Conservation (phyloP, 2,329 filamentous ascomycete species). For the Acrocalymma vagum region DNA sequence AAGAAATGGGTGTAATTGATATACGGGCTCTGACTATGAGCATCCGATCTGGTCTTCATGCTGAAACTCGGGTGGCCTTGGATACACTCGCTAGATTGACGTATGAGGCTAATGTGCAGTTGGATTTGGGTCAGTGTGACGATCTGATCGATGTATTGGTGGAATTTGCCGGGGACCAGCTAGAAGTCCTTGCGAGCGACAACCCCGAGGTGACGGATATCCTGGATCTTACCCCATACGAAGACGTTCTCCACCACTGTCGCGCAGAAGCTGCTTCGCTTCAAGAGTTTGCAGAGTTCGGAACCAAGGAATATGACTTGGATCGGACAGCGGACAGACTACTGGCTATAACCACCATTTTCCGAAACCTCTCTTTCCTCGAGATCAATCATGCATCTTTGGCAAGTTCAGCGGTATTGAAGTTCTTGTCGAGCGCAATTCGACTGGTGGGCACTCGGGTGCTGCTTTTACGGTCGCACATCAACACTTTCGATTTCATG, state of each 20-base stretch:
- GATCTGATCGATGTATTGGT: conserved; percentile 88
- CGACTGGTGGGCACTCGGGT: conserved; percentile 88
- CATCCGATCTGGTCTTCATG: conserved; percentile 87
- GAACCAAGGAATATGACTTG: conserved; percentile 79
- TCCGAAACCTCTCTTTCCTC: conserved; percentile 91
- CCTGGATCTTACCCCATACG: conserved; percentile 83
- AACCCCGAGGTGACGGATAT: conserved; percentile 87
- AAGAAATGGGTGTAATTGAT: conserved; percentile 87
- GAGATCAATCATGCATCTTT: conserved; percentile 79
- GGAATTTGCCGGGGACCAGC: conserved; percentile 89
- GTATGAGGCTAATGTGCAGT: conserved; percentile 46
- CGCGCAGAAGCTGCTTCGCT: conserved; percentile 76
- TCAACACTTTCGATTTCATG: conserved; percentile 94
- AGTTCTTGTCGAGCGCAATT: conserved; percentile 84
- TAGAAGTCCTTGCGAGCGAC: conserved; percentile 84
- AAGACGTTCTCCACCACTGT: conserved; percentile 84
- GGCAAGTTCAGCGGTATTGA: conserved; percentile 79
- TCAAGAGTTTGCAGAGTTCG: conserved; percentile 77
- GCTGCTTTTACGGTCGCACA: conserved; percentile 81
- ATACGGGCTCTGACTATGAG: conserved; percentile 89
- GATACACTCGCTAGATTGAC: conserved; percentile 82
- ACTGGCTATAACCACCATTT: conserved; percentile 88
- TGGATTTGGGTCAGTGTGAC: conserved; percentile 60
- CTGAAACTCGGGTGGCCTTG: conserved; percentile 87
- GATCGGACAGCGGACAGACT: conserved; percentile 87